Evolutionary conservation across 306 rosid genomes (phyloP).

Genomic region (Cucumis sativus): DNA sequence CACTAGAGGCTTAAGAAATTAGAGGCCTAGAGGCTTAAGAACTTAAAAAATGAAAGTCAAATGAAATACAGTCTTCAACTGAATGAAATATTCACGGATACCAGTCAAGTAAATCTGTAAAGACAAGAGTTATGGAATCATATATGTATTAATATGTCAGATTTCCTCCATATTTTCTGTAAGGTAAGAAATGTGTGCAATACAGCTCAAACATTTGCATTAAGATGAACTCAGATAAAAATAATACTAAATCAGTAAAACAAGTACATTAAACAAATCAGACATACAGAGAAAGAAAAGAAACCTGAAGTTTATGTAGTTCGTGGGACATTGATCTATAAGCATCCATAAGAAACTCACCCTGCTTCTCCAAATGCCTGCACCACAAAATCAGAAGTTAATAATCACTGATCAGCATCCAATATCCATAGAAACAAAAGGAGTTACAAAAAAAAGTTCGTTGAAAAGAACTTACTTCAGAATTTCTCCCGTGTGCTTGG

Average conservation of each 20-base stretch:
- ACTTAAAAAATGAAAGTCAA: neutral
- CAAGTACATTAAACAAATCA: neutral
- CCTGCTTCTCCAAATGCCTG: slow-evolving; percentile 53
- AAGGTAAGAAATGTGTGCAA: neutral
- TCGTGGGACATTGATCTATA: slow-evolving; percentile 31
- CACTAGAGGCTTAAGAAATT: neutral
- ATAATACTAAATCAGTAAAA: neutral
- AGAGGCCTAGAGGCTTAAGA: neutral
- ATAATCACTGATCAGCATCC: neutral
- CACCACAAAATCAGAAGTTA: neutral
- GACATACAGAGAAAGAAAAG: neutral
- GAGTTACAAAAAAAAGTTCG: neutral
- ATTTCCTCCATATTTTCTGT: neutral
- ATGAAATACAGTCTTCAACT: neutral
- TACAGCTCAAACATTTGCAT: neutral
- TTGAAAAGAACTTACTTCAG: slow-evolving; percentile 22
- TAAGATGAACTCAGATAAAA: neutral
- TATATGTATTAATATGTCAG: neutral
- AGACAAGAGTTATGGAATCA: neutral
- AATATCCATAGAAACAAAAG: neutral
- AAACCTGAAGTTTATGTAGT: slow-evolving; percentile 37
- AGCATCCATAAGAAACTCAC: slow-evolving; percentile 30
- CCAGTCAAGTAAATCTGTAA: neutral
- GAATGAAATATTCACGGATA: neutral
- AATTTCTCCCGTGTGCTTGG: slow-evolving; percentile 27